Base-by-base conservation (phyloP, 1,284 basidiomycete genomes). In the Phellopilus nigrolimitatus region DNA sequence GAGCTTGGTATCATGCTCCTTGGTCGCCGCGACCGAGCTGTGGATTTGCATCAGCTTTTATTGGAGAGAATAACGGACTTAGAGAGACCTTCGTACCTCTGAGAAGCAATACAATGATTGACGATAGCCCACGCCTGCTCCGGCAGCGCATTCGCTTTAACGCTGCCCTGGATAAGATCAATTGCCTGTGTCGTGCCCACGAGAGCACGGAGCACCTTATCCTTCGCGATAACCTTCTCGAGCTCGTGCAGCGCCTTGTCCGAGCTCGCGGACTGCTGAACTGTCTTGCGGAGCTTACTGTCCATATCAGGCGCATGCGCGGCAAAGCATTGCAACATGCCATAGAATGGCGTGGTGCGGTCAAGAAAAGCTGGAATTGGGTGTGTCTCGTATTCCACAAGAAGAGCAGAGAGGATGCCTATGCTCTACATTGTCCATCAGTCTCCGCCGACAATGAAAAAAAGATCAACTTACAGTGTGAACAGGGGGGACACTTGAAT, bases 91-190 rank as follows among this genome's bases (percentile, higher is more conserved):
- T 48, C 62, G 2, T 28, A 71, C 68, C 70, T 72, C 38, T 73
- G 68, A 17, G 72, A 72, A 15, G 72, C 72, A 54, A 76, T 71
- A 10, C 73, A 70, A 57, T 75, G 77, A 60, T 84, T 68, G n/a
- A n/a, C n/a, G n/a, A n/a, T n/a, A n/a, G n/a, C n/a, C n/a, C n/a
- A n/a, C n/a, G n/a, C n/a, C n/a, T n/a, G 67, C 60, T 82, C 81
- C 1, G 80, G 80, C 7, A 82, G 68, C 0, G 79, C 80, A 51
- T 82, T 83, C 38, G 71, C 67, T 65, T 84, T 84, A 45, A 83
- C 76, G 3, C 82, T 82, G 1, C 81, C 82, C 7, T 66, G 60
- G 37, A 83, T 70, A 4, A 84, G 61, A 60, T 82, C 79, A 33
- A 79, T 71, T 1, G 82, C 82, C 59, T 82, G 81, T 1, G 81